These are phyloP conservation scores for Monosporascus sp. DNA, from an alignment of 2,329 filamentous ascomycete species.

Conservation along the genomic window DNA sequence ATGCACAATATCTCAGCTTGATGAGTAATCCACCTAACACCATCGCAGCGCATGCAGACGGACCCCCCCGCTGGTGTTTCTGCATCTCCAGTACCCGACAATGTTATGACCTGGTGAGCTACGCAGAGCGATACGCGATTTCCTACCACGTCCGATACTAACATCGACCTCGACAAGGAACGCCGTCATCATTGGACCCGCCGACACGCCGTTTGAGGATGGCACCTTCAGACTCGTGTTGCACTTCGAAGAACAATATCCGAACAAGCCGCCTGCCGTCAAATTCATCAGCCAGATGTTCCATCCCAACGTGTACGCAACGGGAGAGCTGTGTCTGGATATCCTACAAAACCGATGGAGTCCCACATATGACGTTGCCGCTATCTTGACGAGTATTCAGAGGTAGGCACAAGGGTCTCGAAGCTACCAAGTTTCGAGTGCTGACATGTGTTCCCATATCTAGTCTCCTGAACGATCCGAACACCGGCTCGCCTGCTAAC, in stretches of 20 bases:
- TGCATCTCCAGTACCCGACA: slow-evolving; percentile 90
- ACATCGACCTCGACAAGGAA: slow-evolving; percentile 59
- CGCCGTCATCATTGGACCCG: slow-evolving; percentile 93
- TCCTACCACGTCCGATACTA: slow-evolving; percentile 13
- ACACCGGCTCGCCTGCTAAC: slow-evolving; percentile 96
- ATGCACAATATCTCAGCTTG: slow-evolving; percentile 1
- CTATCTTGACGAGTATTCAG: slow-evolving; percentile 94
- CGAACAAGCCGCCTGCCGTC: slow-evolving; percentile 94
- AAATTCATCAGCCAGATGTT: slow-evolving; percentile 99
- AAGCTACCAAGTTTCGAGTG: background rate
- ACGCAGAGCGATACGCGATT: slow-evolving; percentile 8
- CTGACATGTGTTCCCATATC: slow-evolving; percentile 3
- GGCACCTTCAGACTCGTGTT: slow-evolving; percentile 96
- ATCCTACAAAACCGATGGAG: slow-evolving; percentile 98
- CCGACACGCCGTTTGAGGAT: slow-evolving; percentile 96
- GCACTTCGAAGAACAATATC: slow-evolving; percentile 99
- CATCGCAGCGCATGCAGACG: slow-evolving; percentile 87
- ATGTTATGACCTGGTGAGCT: slow-evolving; percentile 90
- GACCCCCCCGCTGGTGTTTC: slow-evolving; percentile 96
- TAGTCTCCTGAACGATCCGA: slow-evolving; percentile 93
- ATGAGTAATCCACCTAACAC: slow-evolving; percentile 12
- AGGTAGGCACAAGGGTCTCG: slow-evolving; percentile 50
- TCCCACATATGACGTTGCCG: slow-evolving; percentile 96
- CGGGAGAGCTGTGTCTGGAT: slow-evolving; percentile 91
- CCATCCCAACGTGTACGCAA: slow-evolving; percentile 97